phyloP scores from a whole-genome alignment of 2,329 filamentous ascomycete genomes.

The Claviceps fusiformis region DNA sequence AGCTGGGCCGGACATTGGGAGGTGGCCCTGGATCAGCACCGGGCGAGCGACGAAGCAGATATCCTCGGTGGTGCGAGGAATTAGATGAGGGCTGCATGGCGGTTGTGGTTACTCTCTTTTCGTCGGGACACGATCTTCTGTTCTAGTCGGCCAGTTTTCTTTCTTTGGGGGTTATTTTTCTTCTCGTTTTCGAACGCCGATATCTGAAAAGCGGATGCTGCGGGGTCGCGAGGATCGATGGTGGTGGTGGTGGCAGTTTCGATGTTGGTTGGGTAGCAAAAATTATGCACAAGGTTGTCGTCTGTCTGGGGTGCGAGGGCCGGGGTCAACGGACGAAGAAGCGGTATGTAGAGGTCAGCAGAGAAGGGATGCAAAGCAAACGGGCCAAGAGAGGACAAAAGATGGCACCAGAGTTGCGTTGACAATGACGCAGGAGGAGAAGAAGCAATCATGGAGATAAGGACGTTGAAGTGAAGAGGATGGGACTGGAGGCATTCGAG shows the following conservation, averaged over 20 bases:
- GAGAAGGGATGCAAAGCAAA: constrained; percentile 9
- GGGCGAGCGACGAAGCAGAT: constrained; percentile 48
- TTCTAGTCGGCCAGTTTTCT: not conserved
- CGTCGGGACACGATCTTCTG: not conserved
- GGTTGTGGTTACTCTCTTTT: not conserved
- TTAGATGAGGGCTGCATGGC: constrained; percentile 35
- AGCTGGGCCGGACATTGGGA: constrained; percentile 44
- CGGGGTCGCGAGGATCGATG: not conserved
- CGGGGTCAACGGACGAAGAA: not conserved
- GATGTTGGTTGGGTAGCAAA: constrained; percentile 3
- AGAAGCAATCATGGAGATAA: not conserved
- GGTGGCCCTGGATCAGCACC: constrained; percentile 46
- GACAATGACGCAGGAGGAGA: not conserved
- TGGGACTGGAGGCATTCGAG: not conserved
- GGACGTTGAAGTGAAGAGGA: not conserved
- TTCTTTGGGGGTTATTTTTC: not conserved
- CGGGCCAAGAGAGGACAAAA: not conserved
- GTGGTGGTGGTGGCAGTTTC: not conserved
- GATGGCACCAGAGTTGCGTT: not conserved
- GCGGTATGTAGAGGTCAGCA: not conserved
- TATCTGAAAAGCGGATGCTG: not conserved
- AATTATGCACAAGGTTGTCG: not conserved
- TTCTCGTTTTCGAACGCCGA: not conserved
- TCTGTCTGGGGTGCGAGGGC: not conserved
- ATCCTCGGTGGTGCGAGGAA: constrained; percentile 37